A percentile compares a stretch with the other conserved stretches of the same genome.
phyloP scores from a whole-genome alignment of 75 land plant genomes.

The Adiantum capillusveneris region DNA sequence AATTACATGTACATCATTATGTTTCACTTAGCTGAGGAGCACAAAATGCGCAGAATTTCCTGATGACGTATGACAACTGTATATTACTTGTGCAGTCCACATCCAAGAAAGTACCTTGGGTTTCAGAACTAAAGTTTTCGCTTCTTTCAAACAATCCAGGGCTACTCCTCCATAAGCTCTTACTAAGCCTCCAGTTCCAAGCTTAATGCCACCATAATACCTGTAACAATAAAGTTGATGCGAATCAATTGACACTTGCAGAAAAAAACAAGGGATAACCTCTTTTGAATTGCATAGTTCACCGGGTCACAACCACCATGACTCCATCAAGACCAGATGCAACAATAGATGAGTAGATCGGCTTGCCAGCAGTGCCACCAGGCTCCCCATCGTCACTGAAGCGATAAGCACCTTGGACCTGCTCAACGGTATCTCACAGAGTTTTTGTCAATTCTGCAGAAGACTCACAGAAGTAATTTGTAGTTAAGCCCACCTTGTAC shows the following conservation, averaged over 20 bases:
- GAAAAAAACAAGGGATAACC: too few relatives aligned
- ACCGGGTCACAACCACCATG: slow-evolving; percentile 94
- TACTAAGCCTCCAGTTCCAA: slow-evolving; percentile 89
- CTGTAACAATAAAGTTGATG: too few relatives aligned
- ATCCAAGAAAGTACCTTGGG: slow-evolving; percentile 71
- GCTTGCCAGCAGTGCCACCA: slow-evolving; percentile 90
- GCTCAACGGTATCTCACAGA: too few relatives aligned
- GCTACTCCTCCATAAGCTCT: slow-evolving; percentile 92
- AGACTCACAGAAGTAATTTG: too few relatives aligned
- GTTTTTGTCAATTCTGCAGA: too few relatives aligned
- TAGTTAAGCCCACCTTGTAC: slow-evolving; percentile 54
- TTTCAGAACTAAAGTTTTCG: slow-evolving; percentile 62
- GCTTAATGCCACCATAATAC: slow-evolving; percentile 86
- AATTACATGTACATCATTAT: background rate
- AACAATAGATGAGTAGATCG: slow-evolving; percentile 74
- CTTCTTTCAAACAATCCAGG: slow-evolving; percentile 70
- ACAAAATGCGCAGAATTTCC: too few relatives aligned
- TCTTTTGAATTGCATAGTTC: background rate
- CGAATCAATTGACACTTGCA: too few relatives aligned
- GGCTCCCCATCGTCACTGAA: slow-evolving; percentile 96
- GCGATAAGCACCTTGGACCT: slow-evolving; percentile 75
- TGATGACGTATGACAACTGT: too few relatives aligned
- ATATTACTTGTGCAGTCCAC: too few relatives aligned
- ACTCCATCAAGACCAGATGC: slow-evolving; percentile 87
- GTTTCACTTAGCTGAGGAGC: too few relatives aligned